Percentiles rank a stretch among this genome's conserved stretches.
Conservation (phyloP, 768 basidiomycete species). For the Trametopsis cervina region DNA sequence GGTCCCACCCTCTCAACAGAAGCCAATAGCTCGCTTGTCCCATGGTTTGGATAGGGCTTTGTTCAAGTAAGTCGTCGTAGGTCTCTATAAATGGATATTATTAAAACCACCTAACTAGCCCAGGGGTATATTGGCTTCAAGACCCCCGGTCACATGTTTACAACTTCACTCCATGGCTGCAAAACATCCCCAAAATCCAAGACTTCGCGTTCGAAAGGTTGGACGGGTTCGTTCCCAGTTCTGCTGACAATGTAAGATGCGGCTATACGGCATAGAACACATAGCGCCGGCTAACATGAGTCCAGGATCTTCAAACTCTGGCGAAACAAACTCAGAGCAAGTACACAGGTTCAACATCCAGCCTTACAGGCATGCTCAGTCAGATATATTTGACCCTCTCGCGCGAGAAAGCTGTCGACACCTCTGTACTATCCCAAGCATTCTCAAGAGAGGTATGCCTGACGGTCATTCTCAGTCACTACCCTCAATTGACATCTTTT, state of each 20-base stretch:
- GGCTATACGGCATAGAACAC: too few relatives aligned
- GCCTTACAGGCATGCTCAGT: slow-evolving; percentile 72
- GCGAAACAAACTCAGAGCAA: slow-evolving; percentile 49
- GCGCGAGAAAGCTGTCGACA: slow-evolving; percentile 59
- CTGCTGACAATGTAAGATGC: slow-evolving; percentile 59
- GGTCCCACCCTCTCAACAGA: slow-evolving; percentile 33
- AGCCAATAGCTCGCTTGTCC: slow-evolving; percentile 54
- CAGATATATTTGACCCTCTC: slow-evolving; percentile 90
- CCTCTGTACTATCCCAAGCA: slow-evolving; percentile 46
- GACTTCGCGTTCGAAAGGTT: slow-evolving; percentile 85
- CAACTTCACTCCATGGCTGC: slow-evolving; percentile 72
- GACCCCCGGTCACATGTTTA: slow-evolving; percentile 83
- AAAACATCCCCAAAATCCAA: slow-evolving; percentile 65
- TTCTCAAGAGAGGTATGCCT: slow-evolving; percentile 54
- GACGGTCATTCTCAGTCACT: neutral
- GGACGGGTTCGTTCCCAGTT: slow-evolving; percentile 69
- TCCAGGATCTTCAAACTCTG: slow-evolving; percentile 62
- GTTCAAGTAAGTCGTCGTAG: slow-evolving; percentile 52
- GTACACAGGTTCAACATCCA: slow-evolving; percentile 88
- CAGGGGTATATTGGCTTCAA: slow-evolving; percentile 82
- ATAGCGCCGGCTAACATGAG: too few relatives aligned
- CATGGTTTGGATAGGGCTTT: slow-evolving; percentile 65
- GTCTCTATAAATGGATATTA: neutral
- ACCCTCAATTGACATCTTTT: neutral
- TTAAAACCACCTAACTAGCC: slow-evolving; percentile 35